Evolutionary conservation across 805 yeast species (phyloP).

Genomic region (Saturnispora diversa): DNA sequence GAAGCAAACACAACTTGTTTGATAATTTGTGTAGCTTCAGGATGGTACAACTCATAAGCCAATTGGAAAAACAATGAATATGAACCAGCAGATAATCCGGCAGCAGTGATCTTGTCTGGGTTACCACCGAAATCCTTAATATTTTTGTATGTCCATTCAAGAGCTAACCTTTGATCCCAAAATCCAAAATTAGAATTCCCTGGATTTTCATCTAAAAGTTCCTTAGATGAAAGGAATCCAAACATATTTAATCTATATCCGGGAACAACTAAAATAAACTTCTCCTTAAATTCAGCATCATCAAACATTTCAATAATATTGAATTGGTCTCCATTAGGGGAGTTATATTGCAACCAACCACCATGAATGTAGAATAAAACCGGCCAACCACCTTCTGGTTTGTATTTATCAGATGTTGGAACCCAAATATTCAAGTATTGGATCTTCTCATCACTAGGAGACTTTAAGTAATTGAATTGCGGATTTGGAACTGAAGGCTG

Average conservation of each 20-base stretch:
- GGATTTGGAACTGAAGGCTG: conserved; percentile 32
- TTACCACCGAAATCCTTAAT: conserved; percentile 42
- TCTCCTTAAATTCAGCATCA: conserved; percentile 25
- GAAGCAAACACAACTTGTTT: conserved; percentile 31
- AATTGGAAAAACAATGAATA: conserved; percentile 35
- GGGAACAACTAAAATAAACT: conserved; percentile 32
- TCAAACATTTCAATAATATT: conserved; percentile 23
- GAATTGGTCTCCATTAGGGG: conserved; percentile 23
- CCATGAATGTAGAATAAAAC: conserved; percentile 36
- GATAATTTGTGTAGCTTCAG: conserved; percentile 32
- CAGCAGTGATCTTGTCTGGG: conserved; percentile 33
- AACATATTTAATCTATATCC: conserved; percentile 36
- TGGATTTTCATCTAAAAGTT: conserved; percentile 30
- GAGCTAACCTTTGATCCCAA: conserved; percentile 40
- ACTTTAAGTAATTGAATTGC: conserved; percentile 17
- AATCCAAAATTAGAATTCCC: conserved; percentile 31
- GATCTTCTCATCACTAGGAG: conserved; percentile 30
- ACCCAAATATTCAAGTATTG: conserved; percentile 33
- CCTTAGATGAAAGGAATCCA: conserved; percentile 33
- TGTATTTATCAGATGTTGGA: conserved; percentile 27
- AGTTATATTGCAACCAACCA: conserved; percentile 35
- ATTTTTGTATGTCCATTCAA: conserved; percentile 38
- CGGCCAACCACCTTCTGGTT: conserved; percentile 36
- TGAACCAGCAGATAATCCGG: conserved; percentile 44
- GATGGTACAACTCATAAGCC: conserved; percentile 36